phyloP scores from a whole-genome alignment of 345 rosid genomes.

The Rhodamnia argentea region DNA sequence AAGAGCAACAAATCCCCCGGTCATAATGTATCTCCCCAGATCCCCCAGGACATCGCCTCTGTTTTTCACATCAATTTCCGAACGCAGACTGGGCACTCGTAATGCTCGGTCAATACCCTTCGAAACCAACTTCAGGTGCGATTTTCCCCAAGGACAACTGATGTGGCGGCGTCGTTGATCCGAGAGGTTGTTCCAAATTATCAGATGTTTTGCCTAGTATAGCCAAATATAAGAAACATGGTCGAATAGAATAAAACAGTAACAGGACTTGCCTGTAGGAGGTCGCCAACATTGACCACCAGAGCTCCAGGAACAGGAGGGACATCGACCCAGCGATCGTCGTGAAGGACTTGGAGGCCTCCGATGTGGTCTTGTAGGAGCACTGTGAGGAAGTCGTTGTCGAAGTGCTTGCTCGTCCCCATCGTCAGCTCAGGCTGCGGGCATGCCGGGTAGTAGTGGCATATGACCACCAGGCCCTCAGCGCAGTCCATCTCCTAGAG shows the following conservation, averaged over 20 bases:
- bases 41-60: neutral
- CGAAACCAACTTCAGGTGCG: accelerated
- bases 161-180: neutral
- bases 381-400: conserved; percentile 36
- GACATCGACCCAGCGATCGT: conserved; percentile 34
- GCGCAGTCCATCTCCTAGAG: conserved; percentile 29
- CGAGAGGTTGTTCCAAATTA: neutral
- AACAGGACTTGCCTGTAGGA: conserved; percentile 33
- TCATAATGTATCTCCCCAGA: neutral
- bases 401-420: conserved; percentile 37
- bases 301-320: conserved; percentile 37
- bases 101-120: neutral
- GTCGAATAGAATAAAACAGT: neutral
- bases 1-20: neutral
- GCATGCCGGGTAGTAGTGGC: conserved; percentile 52
- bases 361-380: conserved; percentile 53
- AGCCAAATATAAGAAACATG: neutral
- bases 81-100: neutral
- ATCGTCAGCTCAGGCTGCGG: conserved; percentile 49
- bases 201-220: neutral
- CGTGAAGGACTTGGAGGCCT: conserved; percentile 39
- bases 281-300: conserved; percentile 44
- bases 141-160: neutral
- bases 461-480: conserved; percentile 18
- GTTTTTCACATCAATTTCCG: neutral